Conservation (phyloP, 2,329 filamentous ascomycete genomes). For the Nothophaeocryptopus gaeumannii region DNA sequence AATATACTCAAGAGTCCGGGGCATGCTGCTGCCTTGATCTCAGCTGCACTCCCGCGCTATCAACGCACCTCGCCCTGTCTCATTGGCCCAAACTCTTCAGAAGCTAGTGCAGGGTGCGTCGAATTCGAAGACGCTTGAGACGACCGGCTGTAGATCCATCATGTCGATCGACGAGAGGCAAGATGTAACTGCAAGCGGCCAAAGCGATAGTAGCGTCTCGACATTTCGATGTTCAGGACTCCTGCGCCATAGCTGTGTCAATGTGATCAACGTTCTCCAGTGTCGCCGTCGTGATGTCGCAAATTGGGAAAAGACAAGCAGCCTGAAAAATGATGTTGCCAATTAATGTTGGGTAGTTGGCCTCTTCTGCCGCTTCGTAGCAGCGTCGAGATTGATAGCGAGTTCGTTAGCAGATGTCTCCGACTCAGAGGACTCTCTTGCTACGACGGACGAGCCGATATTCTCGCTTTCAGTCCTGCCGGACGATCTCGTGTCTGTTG, state of each 20-base stretch:
- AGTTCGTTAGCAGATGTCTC: neutral
- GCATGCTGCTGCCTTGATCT: too few relatives aligned
- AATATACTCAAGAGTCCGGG: too few relatives aligned
- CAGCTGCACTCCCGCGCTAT: too few relatives aligned
- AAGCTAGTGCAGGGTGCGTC: too few relatives aligned
- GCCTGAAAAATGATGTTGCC: neutral
- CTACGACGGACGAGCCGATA: neutral
- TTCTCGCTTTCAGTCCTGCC: neutral
- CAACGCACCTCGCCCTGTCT: too few relatives aligned
- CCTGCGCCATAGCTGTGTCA: constrained; percentile 3
- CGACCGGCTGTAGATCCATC: too few relatives aligned
- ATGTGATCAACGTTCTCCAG: constrained; percentile 2
- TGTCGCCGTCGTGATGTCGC: neutral
- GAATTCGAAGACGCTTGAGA: too few relatives aligned
- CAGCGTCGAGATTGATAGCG: neutral
- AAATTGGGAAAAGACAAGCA: neutral
- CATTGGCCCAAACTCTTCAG: too few relatives aligned
- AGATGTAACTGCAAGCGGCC: too few relatives aligned
- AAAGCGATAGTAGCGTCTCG: too few relatives aligned
- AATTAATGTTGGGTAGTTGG: constrained; percentile 1
- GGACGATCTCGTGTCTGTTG: neutral
- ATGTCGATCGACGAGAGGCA: too few relatives aligned
- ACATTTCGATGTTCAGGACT: too few relatives aligned
- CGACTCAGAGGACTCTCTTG: constrained; percentile 1
- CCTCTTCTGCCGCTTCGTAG: constrained; percentile 2